Conservation (phyloP, 441 rosid genomes). For the Lepidium campestre region DNA sequence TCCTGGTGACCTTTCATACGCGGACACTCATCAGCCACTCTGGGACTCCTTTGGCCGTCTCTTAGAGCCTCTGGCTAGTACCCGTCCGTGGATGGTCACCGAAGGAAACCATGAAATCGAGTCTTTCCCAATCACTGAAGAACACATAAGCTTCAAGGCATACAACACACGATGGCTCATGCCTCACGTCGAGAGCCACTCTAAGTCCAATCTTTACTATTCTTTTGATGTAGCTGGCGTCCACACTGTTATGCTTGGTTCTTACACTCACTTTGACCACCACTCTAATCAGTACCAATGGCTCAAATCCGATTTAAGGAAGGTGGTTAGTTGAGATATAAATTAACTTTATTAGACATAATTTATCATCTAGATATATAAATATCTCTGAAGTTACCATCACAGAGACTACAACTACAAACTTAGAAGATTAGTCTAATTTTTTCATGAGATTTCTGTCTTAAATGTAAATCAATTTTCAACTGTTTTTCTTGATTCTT, state of each 20-base stretch:
- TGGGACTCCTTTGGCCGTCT: constrained; percentile 75
- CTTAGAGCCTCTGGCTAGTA: constrained; percentile 61
- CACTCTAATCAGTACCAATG: constrained; percentile 55
- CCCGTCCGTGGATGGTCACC: constrained; percentile 77
- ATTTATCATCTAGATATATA: too few species aligned
- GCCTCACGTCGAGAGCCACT: constrained; percentile 54
- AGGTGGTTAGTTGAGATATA: constrained; percentile 17
- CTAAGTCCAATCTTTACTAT: constrained; percentile 61
- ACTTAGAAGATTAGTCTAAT: not conserved
- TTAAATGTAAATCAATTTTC: too few species aligned
- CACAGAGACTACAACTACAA: too few species aligned
- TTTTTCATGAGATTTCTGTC: too few species aligned
- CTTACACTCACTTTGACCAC: constrained; percentile 47
- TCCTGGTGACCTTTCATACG: constrained; percentile 68
- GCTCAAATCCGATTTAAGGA: constrained; percentile 45
- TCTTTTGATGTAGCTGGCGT: constrained; percentile 54
- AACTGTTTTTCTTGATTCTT: not conserved
- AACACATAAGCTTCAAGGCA: constrained; percentile 42
- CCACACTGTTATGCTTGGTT: constrained; percentile 68
- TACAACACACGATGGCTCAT: constrained; percentile 70
- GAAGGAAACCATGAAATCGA: constrained; percentile 75
- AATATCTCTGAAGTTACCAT: too few species aligned
- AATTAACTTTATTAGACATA: not conserved
- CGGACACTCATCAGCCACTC: constrained; percentile 36
- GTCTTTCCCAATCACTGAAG: constrained; percentile 31